phyloP scores from a whole-genome alignment of 1,284 basidiomycete species.

The Takashimella tepidaria region DNA sequence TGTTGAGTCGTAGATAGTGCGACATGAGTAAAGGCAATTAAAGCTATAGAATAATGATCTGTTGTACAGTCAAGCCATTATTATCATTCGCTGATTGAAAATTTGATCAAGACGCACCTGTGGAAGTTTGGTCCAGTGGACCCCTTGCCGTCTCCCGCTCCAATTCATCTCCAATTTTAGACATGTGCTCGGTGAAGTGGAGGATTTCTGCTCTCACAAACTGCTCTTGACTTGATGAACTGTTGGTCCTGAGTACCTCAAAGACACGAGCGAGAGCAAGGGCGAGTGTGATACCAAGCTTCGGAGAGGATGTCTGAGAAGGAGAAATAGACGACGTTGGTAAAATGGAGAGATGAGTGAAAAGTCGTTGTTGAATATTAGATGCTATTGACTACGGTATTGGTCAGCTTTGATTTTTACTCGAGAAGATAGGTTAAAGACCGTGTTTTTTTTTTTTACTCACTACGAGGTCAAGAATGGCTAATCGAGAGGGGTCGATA shows the following conservation, averaged over 20 bases:
- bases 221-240: too few relatives aligned
- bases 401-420: neutral
- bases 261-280: neutral
- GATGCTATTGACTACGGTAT: neutral
- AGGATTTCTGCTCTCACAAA: neutral
- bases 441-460: neutral
- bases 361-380: neutral
- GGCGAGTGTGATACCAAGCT: neutral
- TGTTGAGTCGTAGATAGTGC: neutral
- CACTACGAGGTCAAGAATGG: neutral
- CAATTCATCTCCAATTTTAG: neutral
- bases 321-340: neutral
- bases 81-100: neutral
- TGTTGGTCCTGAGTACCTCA: neutral
- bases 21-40: neutral
- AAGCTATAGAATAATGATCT: neutral
- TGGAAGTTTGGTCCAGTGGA: neutral
- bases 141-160: neutral
- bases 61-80: neutral
- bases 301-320: neutral
- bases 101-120: neutral
- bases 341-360: neutral
- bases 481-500: neutral
- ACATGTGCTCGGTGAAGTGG: neutral
- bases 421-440: neutral